phyloP scores from a whole-genome alignment of 1,284 basidiomycete genomes.

The Trichosporon sp. region DNA sequence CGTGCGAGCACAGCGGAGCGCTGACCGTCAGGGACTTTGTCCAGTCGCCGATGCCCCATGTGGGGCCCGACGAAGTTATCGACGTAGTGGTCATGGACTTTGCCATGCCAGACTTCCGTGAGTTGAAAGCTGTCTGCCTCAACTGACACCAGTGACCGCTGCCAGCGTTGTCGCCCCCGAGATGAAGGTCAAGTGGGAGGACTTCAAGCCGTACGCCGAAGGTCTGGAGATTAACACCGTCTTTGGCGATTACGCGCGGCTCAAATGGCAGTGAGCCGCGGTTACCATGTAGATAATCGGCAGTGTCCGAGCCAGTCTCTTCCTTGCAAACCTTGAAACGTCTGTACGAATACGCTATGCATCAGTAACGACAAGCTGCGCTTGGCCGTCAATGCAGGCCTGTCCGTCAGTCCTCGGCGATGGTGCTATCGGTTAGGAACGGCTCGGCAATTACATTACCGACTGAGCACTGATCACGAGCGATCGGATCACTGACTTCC shows the following conservation, averaged over 20 bases:
- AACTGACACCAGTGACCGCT: conserved; percentile 30
- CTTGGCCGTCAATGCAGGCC: neutral
- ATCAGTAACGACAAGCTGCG: neutral
- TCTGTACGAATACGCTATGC: neutral
- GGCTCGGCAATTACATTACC: neutral
- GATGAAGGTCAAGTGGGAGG: conserved; percentile 22
- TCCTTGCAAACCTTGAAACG: neutral
- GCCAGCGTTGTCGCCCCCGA: conserved; percentile 39
- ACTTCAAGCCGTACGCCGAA: conserved; percentile 42
- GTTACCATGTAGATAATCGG: neutral
- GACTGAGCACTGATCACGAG: neutral
- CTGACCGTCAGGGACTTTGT: conserved; percentile 39
- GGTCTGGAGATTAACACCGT: conserved; percentile 38
- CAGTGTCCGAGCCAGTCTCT: neutral
- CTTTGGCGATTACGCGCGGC: conserved; percentile 43
- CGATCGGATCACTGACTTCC: neutral
- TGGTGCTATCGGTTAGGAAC: neutral
- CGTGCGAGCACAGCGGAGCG: no score
- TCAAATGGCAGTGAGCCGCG: conserved; percentile 24
- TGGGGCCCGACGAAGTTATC: conserved; percentile 34
- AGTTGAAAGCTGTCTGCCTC: conserved; percentile 17
- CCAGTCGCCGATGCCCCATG: conserved; percentile 36
- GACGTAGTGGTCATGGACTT: conserved; percentile 49
- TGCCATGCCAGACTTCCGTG: conserved; percentile 45
- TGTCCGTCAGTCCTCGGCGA: neutral